Evolutionary conservation across 208 protist genomes (phyloP), one percentile per base, ranked within the genome.

Genomic region (Acanthamoeba divionensis): DNA sequence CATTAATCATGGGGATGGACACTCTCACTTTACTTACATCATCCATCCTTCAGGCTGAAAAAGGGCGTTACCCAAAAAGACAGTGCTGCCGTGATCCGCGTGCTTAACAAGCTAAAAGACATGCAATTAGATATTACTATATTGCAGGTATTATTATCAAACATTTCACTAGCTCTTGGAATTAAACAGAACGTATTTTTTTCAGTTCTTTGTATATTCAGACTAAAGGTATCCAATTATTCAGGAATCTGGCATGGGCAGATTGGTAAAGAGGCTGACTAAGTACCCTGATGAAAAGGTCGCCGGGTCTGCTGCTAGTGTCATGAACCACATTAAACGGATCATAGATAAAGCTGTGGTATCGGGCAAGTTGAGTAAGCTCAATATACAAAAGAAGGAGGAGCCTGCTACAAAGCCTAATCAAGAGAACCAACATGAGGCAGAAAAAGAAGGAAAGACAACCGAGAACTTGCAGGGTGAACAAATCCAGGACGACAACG

Each of bases 271-370:
- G 48, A 82, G 62, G 48, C 71, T 82, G 18, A 63, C 71, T 29
- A 82, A 82, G 47, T 26, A 63, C 13, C 71, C 38, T 12, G 71
- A 82, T 52, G 45, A 82, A 52, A 52, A 62, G 29, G 62, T 82
- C 26, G 71, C 71, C 48, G 10, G 18, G 21, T 52, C 71, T 29
- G 33, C 71, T 8, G 71, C 71, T 13, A 52, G 62, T 15, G 48
- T 82, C 48, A 45, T 82, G n/a, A 82, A 82, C 31, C 71, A 82
- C 18, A 63, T 82, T 21, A 52, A 63, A 18, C 62, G 48, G 38
- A 52, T 82, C 24, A 82, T 82, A 52, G 71, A 82, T 52, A 82
- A 62, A 15, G 71, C 71, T 52, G 62, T 82, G n/a, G n/a, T n/a
- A n/a, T n/a, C n/a, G n/a, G n/a, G n/a, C n/a, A n/a, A n/a, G n/a